Conservation (phyloP, 345 rosid genomes). For the Laguncularia racemosa region DNA sequence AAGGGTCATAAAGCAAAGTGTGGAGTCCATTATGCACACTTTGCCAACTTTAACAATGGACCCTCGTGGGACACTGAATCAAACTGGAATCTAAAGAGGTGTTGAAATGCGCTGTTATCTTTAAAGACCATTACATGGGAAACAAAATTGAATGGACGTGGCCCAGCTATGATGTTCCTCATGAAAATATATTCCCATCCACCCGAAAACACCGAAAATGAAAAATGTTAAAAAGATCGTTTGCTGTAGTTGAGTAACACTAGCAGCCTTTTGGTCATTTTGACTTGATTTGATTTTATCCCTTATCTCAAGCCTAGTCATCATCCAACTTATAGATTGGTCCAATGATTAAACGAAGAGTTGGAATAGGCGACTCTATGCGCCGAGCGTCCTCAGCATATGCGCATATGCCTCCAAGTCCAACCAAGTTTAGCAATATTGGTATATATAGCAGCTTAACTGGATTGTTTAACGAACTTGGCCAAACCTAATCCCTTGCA, state of each 20-base stretch:
- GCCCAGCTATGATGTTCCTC: slow-evolving; percentile 29
- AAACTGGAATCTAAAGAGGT: neutral
- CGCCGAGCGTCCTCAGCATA: no score
- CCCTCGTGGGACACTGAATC: slow-evolving; percentile 7
- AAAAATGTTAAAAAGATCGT: no score
- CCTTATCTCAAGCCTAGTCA: no score
- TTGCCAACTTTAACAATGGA: slow-evolving; percentile 8
- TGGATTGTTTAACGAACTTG: neutral
- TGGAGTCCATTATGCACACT: slow-evolving; percentile 9
- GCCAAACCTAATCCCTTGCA: neutral
- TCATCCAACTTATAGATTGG: no score
- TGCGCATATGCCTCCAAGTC: no score
- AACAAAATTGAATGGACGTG: slow-evolving; percentile 27
- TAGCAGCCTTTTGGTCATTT: no score
- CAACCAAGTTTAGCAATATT: no score
- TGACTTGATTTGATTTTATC: no score
- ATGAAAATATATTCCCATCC: slow-evolving; percentile 1
- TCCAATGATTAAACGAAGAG: no score
- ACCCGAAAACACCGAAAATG: neutral
- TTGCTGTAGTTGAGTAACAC: no score
- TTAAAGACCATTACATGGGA: slow-evolving; percentile 17
- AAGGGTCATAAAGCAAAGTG: slow-evolving; percentile 12
- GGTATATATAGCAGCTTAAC: neutral
- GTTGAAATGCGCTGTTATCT: no score
- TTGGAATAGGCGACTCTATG: no score